phyloP scores from a whole-genome alignment of 805 yeast species.

The Isabelozyma pseudorhagii region DNA sequence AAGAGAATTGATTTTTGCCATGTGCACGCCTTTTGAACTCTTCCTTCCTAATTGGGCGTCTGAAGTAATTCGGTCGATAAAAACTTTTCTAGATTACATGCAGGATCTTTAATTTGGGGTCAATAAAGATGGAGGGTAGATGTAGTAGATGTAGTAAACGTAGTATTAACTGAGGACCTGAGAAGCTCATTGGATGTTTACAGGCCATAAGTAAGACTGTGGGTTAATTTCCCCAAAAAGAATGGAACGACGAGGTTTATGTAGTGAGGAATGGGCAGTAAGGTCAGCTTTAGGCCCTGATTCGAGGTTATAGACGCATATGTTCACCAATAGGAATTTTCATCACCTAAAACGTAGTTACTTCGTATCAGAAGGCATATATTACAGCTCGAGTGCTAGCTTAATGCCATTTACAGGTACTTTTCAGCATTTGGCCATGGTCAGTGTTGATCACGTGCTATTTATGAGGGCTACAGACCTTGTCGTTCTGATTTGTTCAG shows the following conservation, averaged over 20 bases:
- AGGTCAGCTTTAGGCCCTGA: not conserved
- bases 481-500: conserved; percentile 6
- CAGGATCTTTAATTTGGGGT: conserved; percentile 7
- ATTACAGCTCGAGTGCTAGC: not conserved
- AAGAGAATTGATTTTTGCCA: not conserved
- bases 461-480: conserved; percentile 11
- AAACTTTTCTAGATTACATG: conserved; percentile 14
- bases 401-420: not conserved
- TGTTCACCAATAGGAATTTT: too few species aligned
- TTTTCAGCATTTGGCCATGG: not conserved
- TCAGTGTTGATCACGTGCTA: conserved; percentile 8
- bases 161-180: not conserved
- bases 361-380: too few species aligned
- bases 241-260: not conserved
- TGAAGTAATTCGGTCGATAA: conserved; percentile 28
- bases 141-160: not conserved
- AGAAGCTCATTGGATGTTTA: too few species aligned
- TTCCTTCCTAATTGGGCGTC: conserved; percentile 36
- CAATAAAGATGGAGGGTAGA: not conserved
- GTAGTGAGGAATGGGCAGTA: not conserved
- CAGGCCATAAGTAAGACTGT: not conserved
- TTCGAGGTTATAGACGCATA: too few species aligned
- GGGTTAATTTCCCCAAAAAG: not conserved
- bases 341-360: too few species aligned
- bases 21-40: conserved; percentile 8